These are phyloP conservation scores for Margaritispora aquatica DNA, from an alignment of 495 filamentous ascomycete species.

Conservation along the genomic window DNA sequence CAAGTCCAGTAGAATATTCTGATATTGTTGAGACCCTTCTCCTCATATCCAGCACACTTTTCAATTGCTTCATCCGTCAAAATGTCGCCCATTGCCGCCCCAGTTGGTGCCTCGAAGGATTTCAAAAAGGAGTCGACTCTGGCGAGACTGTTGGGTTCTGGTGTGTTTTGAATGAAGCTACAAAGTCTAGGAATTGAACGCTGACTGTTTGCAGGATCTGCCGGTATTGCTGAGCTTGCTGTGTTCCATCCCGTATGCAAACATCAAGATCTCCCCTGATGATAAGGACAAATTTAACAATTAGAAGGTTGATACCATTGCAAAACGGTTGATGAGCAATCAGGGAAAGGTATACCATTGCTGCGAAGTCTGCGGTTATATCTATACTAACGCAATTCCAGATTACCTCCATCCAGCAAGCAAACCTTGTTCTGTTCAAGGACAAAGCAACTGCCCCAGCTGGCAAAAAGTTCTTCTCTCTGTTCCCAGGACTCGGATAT, in stretches of 20 bases:
- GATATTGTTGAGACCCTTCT: not conserved
- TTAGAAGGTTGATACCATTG: slow-evolving; percentile 86
- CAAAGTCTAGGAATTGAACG: not conserved
- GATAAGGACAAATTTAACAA: slow-evolving; percentile 13
- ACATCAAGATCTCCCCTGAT: slow-evolving; percentile 12
- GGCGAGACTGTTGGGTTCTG: slow-evolving; percentile 85
- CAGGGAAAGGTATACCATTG: slow-evolving; percentile 40
- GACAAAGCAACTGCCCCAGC: slow-evolving; percentile 68
- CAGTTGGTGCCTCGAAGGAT: slow-evolving; percentile 40
- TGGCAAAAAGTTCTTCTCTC: slow-evolving; percentile 79
- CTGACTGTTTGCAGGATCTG: slow-evolving; percentile 56
- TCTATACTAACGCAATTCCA: slow-evolving; percentile 25
- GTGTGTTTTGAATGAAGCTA: slow-evolving; percentile 40
- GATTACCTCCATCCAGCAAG: slow-evolving; percentile 52
- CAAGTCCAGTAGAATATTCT: not conserved
- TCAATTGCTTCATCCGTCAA: slow-evolving; percentile 4
- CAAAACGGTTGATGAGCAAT: slow-evolving; percentile 99
- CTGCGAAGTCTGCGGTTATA: not conserved
- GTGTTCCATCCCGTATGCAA: slow-evolving; percentile 87
- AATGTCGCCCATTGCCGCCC: slow-evolving; percentile 21
- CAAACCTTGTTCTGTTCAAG: slow-evolving; percentile 92
- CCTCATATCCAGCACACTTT: not conserved
- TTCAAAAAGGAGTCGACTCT: slow-evolving; percentile 83
- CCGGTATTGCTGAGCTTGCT: slow-evolving; percentile 92
- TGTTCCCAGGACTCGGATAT: slow-evolving; percentile 96